phyloP scores from a whole-genome alignment of 2,329 filamentous ascomycete genomes.

The Sarocladium kiliense region DNA sequence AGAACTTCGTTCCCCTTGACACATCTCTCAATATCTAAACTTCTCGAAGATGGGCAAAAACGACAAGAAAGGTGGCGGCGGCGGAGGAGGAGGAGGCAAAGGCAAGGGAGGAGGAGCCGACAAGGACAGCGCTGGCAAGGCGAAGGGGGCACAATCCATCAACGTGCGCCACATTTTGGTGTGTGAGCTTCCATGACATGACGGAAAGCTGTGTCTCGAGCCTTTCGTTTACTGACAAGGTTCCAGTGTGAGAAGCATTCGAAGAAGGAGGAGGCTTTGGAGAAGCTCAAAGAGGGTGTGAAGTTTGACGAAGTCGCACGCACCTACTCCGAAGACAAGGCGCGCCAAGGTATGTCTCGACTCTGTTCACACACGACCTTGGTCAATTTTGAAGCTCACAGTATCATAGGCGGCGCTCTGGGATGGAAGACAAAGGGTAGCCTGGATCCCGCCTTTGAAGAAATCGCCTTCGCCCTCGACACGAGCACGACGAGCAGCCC shows the following conservation, averaged over 20 bases:
- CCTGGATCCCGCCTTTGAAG: constrained; percentile 65
- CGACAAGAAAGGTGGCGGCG: constrained; percentile 36
- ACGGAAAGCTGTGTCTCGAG: not conserved
- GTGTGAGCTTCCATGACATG: constrained; percentile 12
- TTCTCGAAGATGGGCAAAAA: constrained; percentile 29
- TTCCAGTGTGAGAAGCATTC: constrained; percentile 64
- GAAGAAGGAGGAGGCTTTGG: constrained; percentile 73
- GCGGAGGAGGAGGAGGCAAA: constrained; percentile 32
- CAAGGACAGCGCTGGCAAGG: constrained; percentile 30
- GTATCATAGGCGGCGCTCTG: constrained; percentile 56
- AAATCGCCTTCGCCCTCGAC: constrained; percentile 65
- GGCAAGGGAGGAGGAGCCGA: constrained; percentile 21
- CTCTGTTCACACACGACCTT: too few relatives aligned
- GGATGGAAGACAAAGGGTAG: constrained; percentile 69
- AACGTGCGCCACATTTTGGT: constrained; percentile 70
- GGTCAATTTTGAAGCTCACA: too few relatives aligned
- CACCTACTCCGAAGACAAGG: constrained; percentile 73
- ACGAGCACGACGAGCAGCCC: constrained; percentile 59
- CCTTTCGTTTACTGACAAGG: not conserved
- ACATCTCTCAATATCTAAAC: not conserved
- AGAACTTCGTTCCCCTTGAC: not conserved
- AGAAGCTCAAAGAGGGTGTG: constrained; percentile 58
- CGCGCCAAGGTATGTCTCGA: constrained; percentile 56
- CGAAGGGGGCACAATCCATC: constrained; percentile 59
- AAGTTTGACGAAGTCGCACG: constrained; percentile 73